Evolutionary conservation across 345 rosid genomes (phyloP).

Genomic region (Syzygium oleosum): DNA sequence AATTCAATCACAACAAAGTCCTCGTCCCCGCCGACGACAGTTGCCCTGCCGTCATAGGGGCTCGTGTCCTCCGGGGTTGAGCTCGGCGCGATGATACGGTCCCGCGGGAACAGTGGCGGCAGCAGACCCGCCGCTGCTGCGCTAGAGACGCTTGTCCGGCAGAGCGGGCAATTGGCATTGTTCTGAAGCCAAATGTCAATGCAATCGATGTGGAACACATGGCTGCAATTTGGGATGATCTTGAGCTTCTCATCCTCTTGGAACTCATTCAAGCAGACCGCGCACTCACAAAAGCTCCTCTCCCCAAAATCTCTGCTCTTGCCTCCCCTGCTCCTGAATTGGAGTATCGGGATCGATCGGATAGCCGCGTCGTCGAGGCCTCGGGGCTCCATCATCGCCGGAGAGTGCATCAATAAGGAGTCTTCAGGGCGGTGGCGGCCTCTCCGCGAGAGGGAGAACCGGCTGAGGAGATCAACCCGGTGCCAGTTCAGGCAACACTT

Average conservation of each 20-base stretch:
- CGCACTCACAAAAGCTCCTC: constrained; percentile 45
- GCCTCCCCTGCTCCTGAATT: constrained; percentile 41
- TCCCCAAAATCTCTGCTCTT: constrained; percentile 23
- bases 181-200: constrained; percentile 90
- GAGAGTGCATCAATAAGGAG: constrained; percentile 34
- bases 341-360: constrained; percentile 69
- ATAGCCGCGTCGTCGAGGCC: constrained; percentile 81
- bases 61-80: constrained; percentile 36
- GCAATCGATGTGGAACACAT: constrained; percentile 87
- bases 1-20: constrained; percentile 73
- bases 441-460: constrained; percentile 53
- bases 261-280: constrained; percentile 82
- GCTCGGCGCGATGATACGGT: constrained; percentile 31
- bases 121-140: background rate
- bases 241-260: constrained; percentile 70
- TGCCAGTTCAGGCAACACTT: constrained; percentile 92
- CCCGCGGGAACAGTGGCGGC: constrained; percentile 12
- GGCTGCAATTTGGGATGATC: constrained; percentile 64
- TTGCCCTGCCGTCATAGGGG: constrained; percentile 5
- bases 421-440: constrained; percentile 25
- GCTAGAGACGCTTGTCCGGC: constrained; percentile 67
- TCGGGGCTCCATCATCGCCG: constrained; percentile 31
- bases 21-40: constrained; percentile 31
- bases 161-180: constrained; percentile 85
- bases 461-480: constrained; percentile 43